These are phyloP conservation scores for Tripterygium wilfordii DNA, from an alignment of 177 flowering plant genomes.

Conservation along the genomic window DNA sequence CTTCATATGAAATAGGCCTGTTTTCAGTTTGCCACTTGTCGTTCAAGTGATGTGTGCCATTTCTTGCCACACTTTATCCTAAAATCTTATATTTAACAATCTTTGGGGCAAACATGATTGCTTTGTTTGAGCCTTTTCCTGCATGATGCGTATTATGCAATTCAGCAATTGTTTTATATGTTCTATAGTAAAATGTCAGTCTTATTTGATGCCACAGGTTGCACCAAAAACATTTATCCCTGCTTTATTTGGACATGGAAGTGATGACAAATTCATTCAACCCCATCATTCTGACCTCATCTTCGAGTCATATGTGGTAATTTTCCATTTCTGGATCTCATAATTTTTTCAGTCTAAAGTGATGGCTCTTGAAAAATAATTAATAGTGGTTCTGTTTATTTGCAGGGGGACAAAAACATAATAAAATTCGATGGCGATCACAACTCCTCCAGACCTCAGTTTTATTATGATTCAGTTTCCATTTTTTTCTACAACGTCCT, in stretches of 20 bases:
- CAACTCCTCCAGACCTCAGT: conserved; percentile 89
- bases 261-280: conserved; percentile 74
- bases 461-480: conserved; percentile 85
- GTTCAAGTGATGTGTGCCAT: too few relatives aligned
- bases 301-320: conserved; percentile 74
- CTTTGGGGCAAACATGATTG: too few relatives aligned
- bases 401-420: conserved; percentile 91
- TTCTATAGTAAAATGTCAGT: background rate
- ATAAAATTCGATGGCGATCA: conserved; percentile 96
- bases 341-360: background rate
- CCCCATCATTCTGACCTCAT: conserved; percentile 84
- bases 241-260: conserved; percentile 88
- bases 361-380: conserved; percentile 1
- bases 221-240: conserved; percentile 81
- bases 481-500: conserved; percentile 89
- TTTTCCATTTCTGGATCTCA: background rate
- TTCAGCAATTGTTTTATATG: background rate
- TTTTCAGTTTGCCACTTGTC: too few relatives aligned
- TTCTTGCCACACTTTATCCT: too few relatives aligned
- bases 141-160: too few relatives aligned
- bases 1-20: too few relatives aligned
- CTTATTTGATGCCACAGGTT: conserved; percentile 38
- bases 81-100: too few relatives aligned
- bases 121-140: too few relatives aligned
- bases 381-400: conserved; percentile 4